Percentiles rank a stretch among this genome's conserved stretches.
These are phyloP conservation scores for Carex pumila DNA, from an alignment of 176 grass and related monocot species.

Conservation along the genomic window DNA sequence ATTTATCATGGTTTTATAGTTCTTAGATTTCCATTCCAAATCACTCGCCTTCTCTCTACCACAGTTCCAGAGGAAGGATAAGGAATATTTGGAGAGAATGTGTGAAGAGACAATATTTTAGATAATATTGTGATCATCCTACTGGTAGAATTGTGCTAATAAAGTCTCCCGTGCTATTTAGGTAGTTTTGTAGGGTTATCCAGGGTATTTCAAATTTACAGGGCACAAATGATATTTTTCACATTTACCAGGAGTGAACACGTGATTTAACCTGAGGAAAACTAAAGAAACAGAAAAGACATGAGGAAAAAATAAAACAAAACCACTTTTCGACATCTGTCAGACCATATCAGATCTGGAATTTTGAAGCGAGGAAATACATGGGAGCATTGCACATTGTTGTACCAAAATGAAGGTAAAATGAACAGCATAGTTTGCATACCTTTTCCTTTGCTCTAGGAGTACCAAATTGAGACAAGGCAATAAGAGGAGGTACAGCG, in stretches of 20 bases:
- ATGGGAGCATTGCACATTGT: background rate
- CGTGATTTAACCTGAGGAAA: background rate
- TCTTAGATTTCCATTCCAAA: background rate
- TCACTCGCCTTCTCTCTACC: background rate
- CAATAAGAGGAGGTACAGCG: conserved; percentile 46
- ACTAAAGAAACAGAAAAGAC: background rate
- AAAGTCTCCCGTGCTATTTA: background rate
- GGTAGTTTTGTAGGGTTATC: background rate
- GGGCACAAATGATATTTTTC: background rate
- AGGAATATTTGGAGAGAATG: background rate
- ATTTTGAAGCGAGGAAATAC: background rate
- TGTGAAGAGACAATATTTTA: background rate
- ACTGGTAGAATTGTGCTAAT: background rate
- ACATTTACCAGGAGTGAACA: background rate
- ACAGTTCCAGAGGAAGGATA: background rate
- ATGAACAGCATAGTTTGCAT: background rate
- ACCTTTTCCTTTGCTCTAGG: conserved; percentile 50
- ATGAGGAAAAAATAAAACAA: background rate
- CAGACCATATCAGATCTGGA: background rate
- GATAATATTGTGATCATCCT: background rate
- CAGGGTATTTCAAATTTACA: background rate
- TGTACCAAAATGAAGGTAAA: background rate
- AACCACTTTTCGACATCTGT: background rate
- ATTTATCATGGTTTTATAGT: background rate
- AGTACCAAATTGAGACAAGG: conserved; percentile 46